phyloP scores from a whole-genome alignment of 1,139 yeast genomes.

The Arxiozyma heterogenica region DNA sequence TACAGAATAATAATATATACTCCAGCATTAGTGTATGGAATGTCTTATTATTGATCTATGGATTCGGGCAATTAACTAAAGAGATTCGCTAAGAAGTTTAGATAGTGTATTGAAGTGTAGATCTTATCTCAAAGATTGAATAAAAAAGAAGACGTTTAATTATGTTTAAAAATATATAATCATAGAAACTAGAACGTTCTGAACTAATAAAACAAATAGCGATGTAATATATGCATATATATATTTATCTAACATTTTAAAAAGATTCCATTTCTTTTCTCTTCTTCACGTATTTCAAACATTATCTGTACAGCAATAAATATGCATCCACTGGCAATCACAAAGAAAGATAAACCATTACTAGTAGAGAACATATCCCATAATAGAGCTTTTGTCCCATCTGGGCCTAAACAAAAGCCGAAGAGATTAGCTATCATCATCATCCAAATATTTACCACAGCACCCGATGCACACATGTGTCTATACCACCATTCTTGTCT shows the following conservation, averaged over 20 bases:
- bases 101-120: too few relatives aligned
- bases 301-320: constrained; percentile 85
- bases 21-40: too few relatives aligned
- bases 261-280: constrained; percentile 72
- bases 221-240: too few relatives aligned
- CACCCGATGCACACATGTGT: constrained; percentile 77
- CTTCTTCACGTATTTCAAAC: constrained; percentile 87
- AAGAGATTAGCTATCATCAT: constrained; percentile 96
- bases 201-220: too few relatives aligned
- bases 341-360: constrained; percentile 58
- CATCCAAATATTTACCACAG: constrained; percentile 86
- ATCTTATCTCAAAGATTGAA: background rate
- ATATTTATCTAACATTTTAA: constrained; percentile 50
- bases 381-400: constrained; percentile 64
- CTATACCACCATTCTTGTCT: constrained; percentile 59
- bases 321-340: constrained; percentile 54
- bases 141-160: background rate
- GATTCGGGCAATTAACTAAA: too few relatives aligned
- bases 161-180: too few relatives aligned
- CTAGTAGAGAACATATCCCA: constrained; percentile 62
- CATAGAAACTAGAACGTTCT: too few relatives aligned
- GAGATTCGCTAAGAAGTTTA: too few relatives aligned
- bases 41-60: too few relatives aligned
- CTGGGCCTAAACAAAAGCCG: constrained; percentile 89
- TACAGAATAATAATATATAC: too few relatives aligned